Conservation (phyloP, 1,139 yeast genomes). For the Pneumocystis wakefieldiae region DNA sequence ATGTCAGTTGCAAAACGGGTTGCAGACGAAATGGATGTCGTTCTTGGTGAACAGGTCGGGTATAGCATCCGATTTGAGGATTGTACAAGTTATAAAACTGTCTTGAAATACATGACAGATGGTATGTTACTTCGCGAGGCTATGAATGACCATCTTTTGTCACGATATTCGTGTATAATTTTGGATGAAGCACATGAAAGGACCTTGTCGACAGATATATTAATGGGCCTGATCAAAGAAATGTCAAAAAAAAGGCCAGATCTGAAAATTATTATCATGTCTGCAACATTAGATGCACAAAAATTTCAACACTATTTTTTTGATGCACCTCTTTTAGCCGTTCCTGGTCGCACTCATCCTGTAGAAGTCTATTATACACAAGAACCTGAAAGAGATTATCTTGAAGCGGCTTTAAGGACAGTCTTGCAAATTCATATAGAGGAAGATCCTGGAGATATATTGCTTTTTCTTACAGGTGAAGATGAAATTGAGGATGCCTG, state of each 20-base stretch:
- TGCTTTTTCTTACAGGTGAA: slow-evolving; percentile 86
- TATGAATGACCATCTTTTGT: slow-evolving; percentile 81
- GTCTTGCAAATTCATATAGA: slow-evolving; percentile 94
- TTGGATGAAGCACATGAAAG: slow-evolving; percentile 98
- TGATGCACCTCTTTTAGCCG: slow-evolving; percentile 86
- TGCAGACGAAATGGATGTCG: slow-evolving; percentile 90
- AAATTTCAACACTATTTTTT: slow-evolving; percentile 82
- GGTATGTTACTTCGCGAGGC: slow-evolving; percentile 97
- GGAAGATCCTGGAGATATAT: slow-evolving; percentile 83
- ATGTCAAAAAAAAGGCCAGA: slow-evolving; percentile 69
- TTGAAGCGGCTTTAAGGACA: slow-evolving; percentile 88
- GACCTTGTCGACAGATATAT: slow-evolving; percentile 87
- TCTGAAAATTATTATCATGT: slow-evolving; percentile 83
- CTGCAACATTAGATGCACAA: slow-evolving; percentile 94
- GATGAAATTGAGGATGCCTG: slow-evolving; percentile 98
- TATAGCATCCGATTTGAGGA: slow-evolving; percentile 88
- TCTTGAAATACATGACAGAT: slow-evolving; percentile 92
- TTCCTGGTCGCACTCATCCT: slow-evolving; percentile 95
- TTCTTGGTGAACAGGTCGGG: slow-evolving; percentile 84
- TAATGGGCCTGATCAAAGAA: slow-evolving; percentile 87
- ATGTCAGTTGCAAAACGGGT: slow-evolving; percentile 95
- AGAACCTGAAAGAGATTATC: slow-evolving; percentile 84
- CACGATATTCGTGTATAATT: slow-evolving; percentile 73
- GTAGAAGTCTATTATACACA: slow-evolving; percentile 95
- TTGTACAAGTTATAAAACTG: slow-evolving; percentile 62